phyloP scores from a whole-genome alignment of 495 filamentous ascomycete species.

The Hypoxylon trugodes region DNA sequence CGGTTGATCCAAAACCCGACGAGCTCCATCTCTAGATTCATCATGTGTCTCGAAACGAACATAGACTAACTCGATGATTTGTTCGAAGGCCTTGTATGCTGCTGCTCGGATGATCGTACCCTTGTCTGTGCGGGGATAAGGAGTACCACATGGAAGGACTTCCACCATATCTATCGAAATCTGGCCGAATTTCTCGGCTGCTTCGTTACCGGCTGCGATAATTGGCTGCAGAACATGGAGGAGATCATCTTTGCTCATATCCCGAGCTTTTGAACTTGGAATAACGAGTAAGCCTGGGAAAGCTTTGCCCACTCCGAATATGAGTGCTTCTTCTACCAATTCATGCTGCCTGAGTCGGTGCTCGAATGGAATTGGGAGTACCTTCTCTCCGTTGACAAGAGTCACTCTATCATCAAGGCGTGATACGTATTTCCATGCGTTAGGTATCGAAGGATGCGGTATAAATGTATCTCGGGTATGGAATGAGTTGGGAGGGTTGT shows the following conservation, averaged over 20 bases:
- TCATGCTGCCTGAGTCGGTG: slow-evolving; percentile 61
- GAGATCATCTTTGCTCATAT: slow-evolving; percentile 49
- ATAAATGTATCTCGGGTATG: slow-evolving; percentile 66
- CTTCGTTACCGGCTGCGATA: slow-evolving; percentile 59
- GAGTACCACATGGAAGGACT: slow-evolving; percentile 49
- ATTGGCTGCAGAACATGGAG: slow-evolving; percentile 57
- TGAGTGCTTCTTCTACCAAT: slow-evolving; percentile 63
- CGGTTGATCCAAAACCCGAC: slow-evolving; percentile 40
- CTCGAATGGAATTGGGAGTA: slow-evolving; percentile 66
- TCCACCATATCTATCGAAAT: slow-evolving; percentile 61
- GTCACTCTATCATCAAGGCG: slow-evolving; percentile 67
- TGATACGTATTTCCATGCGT: slow-evolving; percentile 67
- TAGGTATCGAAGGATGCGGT: slow-evolving; percentile 61
- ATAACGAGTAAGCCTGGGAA: slow-evolving; percentile 65
- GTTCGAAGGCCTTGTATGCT: slow-evolving; percentile 56
- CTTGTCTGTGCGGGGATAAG: slow-evolving; percentile 62
- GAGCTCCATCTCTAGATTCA: slow-evolving; percentile 31
- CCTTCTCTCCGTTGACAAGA: slow-evolving; percentile 69
- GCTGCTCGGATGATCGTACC: slow-evolving; percentile 63
- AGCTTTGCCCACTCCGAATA: slow-evolving; percentile 63
- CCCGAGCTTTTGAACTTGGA: slow-evolving; percentile 44
- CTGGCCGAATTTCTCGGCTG: slow-evolving; percentile 61
- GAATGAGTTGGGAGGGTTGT: slow-evolving; percentile 39
- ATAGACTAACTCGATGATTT: slow-evolving; percentile 60
- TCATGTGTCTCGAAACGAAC: slow-evolving; percentile 45